These are phyloP conservation scores for Solanum arcanum DNA, from an alignment of 257 asterid genomes.

Conservation along the genomic window DNA sequence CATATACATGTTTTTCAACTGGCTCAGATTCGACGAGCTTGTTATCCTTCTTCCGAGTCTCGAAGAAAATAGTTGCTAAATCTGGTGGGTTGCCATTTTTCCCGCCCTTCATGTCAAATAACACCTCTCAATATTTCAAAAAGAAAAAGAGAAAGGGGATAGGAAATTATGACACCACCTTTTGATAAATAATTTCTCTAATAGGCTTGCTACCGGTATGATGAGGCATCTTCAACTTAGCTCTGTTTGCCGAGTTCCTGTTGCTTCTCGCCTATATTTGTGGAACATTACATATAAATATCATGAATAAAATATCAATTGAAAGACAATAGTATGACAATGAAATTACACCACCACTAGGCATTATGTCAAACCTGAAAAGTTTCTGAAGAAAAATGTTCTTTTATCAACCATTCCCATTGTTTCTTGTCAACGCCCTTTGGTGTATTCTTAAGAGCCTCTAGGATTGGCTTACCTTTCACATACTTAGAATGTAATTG, in stretches of 20 bases:
- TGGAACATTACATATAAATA: neutral
- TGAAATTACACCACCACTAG: neutral
- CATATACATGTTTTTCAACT: neutral
- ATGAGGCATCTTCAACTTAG: neutral
- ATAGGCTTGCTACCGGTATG: neutral
- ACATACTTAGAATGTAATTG: neutral
- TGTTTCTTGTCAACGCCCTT: neutral
- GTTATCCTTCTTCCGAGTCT: neutral
- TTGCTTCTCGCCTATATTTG: neutral
- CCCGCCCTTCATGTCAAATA: neutral
- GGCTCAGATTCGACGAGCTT: neutral
- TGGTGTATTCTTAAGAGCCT: neutral
- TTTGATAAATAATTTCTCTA: neutral
- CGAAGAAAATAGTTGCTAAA: neutral
- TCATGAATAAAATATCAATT: neutral
- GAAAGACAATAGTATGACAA: neutral
- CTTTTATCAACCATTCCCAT: neutral
- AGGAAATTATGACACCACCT: neutral
- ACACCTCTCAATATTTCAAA: neutral
- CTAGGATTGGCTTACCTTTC: neutral
- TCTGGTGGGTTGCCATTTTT: neutral
- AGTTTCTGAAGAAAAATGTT: neutral
- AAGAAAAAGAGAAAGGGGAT: neutral
- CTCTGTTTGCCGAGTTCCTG: neutral
- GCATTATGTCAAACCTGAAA: neutral